Evolutionary conservation across 2,329 filamentous ascomycete species (phyloP), one percentile per base, ranked within the genome.

Genomic region (Colletotrichum sp.): DNA sequence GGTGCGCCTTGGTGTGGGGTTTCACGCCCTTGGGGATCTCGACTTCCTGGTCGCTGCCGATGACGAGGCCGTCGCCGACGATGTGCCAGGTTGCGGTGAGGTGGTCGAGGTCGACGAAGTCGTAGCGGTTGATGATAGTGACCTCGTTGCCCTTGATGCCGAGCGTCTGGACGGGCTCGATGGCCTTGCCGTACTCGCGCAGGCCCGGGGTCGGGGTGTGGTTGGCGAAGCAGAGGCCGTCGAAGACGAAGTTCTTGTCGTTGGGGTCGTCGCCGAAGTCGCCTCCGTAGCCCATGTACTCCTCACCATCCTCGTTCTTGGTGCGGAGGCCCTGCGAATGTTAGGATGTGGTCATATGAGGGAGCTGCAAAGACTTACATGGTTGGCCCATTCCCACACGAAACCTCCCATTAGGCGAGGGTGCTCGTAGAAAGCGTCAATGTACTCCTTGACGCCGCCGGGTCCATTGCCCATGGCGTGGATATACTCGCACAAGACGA

Each of bases 391-490:
- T 78, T 93, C 91, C 91, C 91, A 93, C 4, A 92, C 88, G 43
- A 90, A 91, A 0, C 93, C 93, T 7, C 93, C 93, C 83, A 94
- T 92, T 0, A 86, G 79, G 0, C 81, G 77, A 0, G 81, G 81
- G 34, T 86, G 87, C 58, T 88, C 87, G 79, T 92, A 90, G 81
- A 94, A 95, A 0, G 89, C 87, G 8, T 93, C 89, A 14, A 93
- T 85, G 76, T 95, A 95, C 75, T 94, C 93, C 75, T 91, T 88
- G 64, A 94, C 85, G 1, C 89, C 90, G 2, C 93, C 93, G 0
- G 92, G 93, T 0, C 92, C 93, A 73, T 94, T 95, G 0, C 93
- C 94, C 93, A 95, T 95, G 0, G 93, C 92, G 77, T 91, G 89
- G 0, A 85, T 84, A 73, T 86, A 91, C 74, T 92, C 90, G 69